Evolutionary conservation across 23 red algal genomes (phyloP).

Genomic region (Gracilaria vermiculophylla): DNA sequence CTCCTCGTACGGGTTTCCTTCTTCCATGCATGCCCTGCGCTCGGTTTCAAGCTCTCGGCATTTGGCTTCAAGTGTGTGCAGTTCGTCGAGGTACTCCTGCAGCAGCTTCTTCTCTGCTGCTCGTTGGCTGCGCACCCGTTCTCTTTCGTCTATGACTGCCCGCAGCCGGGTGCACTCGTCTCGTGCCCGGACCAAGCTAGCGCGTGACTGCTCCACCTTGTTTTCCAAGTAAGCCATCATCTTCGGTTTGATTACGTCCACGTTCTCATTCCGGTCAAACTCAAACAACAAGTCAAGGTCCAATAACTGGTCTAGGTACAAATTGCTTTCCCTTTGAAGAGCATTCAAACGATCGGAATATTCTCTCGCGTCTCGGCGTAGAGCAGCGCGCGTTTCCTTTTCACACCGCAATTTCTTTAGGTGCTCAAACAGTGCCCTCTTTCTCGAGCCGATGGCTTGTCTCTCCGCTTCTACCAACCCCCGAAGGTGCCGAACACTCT

Average conservation of each 20-base stretch:
- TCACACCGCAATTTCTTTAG: constrained; percentile 1
- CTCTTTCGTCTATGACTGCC: constrained; percentile 3
- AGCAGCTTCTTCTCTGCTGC: not conserved
- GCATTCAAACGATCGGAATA: not conserved
- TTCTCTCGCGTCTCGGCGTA: not conserved
- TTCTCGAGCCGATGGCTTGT: not conserved
- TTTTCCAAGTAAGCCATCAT: not conserved
- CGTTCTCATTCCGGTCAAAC: not conserved
- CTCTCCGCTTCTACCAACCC: constrained; percentile 20
- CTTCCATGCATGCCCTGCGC: not conserved
- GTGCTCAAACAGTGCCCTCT: not conserved
- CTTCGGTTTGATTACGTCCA: not conserved
- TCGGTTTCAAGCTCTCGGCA: constrained; percentile 25
- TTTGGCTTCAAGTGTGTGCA: not conserved
- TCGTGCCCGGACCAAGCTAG: not conserved
- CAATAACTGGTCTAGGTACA: constrained; percentile 12
- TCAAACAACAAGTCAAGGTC: not conserved
- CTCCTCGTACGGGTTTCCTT: constrained; percentile 42
- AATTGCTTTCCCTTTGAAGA: constrained; percentile 20
- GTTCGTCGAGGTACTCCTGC: constrained; percentile 27
- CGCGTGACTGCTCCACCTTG: not conserved
- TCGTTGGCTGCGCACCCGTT: not conserved
- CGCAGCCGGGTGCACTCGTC: not conserved
- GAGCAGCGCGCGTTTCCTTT: constrained; percentile 3
- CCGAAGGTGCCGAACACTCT: not conserved